Percentiles rank a stretch among this genome's conserved stretches.
phyloP scores from a whole-genome alignment of 257 asterid genomes.

The Solanum infundibuliforme region DNA sequence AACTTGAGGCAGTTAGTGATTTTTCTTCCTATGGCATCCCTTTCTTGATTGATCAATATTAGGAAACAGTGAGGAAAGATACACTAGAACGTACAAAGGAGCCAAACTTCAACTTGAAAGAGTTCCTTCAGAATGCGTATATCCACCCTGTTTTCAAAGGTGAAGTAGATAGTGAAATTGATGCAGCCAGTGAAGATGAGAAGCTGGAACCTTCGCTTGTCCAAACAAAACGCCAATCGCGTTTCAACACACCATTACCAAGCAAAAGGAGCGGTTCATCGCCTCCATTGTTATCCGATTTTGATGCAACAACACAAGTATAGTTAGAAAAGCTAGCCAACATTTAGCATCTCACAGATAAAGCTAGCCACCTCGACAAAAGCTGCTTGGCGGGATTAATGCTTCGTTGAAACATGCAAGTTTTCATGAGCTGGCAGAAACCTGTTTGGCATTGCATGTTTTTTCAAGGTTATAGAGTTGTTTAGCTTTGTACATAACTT shows the following conservation, averaged over 20 bases:
- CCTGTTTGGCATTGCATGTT: neutral
- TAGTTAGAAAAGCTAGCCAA: neutral
- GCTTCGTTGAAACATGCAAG: neutral
- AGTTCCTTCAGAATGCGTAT: constrained; percentile 51
- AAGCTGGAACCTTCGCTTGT: constrained; percentile 22
- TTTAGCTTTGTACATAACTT: neutral
- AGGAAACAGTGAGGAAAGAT: constrained; percentile 88
- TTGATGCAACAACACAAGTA: neutral
- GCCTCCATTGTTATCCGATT: neutral
- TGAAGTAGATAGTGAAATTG: constrained; percentile 19
- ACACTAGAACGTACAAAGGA: constrained; percentile 59
- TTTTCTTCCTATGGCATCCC: neutral
- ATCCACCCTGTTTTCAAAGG: constrained; percentile 58
- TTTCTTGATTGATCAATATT: constrained; percentile 2
- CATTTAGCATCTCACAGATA: neutral
- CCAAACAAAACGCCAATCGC: constrained; percentile 23
- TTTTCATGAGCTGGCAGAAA: neutral
- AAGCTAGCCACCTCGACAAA: neutral
- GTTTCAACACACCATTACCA: constrained; percentile 8
- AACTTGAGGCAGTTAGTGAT: neutral
- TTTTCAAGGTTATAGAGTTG: neutral
- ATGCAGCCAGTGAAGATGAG: constrained; percentile 32
- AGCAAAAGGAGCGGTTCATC: constrained; percentile 17
- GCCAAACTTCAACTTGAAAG: constrained; percentile 50
- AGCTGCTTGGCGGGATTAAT: neutral